Conservation (phyloP, 352 stramenopile genomes). For the Thraustotheca clavata region DNA sequence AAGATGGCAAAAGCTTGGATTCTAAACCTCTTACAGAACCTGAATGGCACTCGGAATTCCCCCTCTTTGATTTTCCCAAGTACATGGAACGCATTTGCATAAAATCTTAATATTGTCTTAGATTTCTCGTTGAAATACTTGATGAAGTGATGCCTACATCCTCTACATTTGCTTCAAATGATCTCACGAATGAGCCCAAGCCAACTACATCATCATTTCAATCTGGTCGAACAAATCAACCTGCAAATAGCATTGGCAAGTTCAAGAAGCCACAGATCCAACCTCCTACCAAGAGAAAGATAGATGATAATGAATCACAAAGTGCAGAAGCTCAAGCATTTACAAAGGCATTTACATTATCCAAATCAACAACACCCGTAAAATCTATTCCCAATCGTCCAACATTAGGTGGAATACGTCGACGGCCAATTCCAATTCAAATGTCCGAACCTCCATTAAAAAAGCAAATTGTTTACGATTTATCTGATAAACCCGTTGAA, state of each 20-base stretch:
- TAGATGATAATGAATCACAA: not conserved
- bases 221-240: not conserved
- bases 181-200: no score
- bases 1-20: constrained; percentile 20
- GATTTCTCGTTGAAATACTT: constrained; percentile 64
- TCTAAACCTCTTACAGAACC: constrained; percentile 20
- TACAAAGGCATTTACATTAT: not conserved
- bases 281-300: constrained; percentile 15
- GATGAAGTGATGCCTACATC: constrained; percentile 27
- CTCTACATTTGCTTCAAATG: not conserved
- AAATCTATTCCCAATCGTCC: not conserved
- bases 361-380: not conserved
- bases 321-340: constrained; percentile 11
- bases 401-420: not conserved
- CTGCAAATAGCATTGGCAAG: constrained; percentile 22
- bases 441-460: no score
- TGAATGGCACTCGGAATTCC: constrained; percentile 26
- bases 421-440: no score
- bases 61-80: constrained; percentile 13
- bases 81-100: constrained; percentile 22
- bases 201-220: not conserved
- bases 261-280: constrained; percentile 28
- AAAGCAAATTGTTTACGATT: no score
- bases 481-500: no score
- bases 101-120: constrained; percentile 19